A percentile compares a stretch with the other conserved stretches of the same genome.
Conservation (phyloP, 78 protist genomes). For the Dictyostelium brefeldianum region DNA sequence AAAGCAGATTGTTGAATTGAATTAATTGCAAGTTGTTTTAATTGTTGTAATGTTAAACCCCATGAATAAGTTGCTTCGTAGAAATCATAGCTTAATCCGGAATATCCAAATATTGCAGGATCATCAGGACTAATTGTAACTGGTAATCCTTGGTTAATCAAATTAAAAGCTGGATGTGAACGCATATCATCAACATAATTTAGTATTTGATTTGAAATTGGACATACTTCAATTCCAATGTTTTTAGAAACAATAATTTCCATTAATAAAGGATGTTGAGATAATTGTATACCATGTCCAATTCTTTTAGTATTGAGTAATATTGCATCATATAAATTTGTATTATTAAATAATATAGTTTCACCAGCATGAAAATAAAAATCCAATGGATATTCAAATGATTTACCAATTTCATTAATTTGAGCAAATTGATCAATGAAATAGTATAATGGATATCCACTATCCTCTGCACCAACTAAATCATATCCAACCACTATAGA, state of each 20-base stretch:
- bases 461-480: constrained; percentile 88
- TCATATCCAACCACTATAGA: constrained; percentile 82
- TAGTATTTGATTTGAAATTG: constrained; percentile 87
- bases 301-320: constrained; percentile 76
- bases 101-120: constrained; percentile 76
- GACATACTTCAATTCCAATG: constrained; percentile 87
- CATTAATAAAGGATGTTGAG: constrained; percentile 73
- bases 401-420: neutral
- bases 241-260: neutral
- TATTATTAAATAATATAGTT: constrained; percentile 65
- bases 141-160: constrained; percentile 72
- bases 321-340: constrained; percentile 89
- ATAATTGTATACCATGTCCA: constrained; percentile 86
- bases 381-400: constrained; percentile 34
- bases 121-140: constrained; percentile 78
- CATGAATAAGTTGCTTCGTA: constrained; percentile 41
- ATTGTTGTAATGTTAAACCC: constrained; percentile 34
- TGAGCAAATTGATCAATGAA: constrained; percentile 60
- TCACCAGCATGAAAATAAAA: constrained; percentile 88
- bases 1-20: constrained; percentile 32
- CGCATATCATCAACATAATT: constrained; percentile 68
- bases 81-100: constrained; percentile 42
- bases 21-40: constrained; percentile 64
- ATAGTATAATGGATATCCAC: constrained; percentile 78
- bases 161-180: constrained; percentile 74